Conservation (phyloP, 345 rosid species). For the Salix dunnii region DNA sequence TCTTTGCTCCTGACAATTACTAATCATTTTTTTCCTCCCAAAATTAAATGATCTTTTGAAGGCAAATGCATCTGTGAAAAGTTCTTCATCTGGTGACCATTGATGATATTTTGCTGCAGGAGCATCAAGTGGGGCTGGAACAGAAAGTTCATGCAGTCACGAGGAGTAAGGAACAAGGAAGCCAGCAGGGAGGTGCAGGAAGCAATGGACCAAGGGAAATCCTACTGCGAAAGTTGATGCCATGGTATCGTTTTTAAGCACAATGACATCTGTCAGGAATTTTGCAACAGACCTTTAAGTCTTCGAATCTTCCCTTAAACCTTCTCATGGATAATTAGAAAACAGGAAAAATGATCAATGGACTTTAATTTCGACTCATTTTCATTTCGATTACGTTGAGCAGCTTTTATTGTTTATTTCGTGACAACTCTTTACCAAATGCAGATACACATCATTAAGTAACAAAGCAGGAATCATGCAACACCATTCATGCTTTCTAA, state of each 20-base stretch:
- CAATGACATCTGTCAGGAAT: slow-evolving; percentile 15
- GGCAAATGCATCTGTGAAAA: neutral
- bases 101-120: slow-evolving; percentile 29
- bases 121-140: slow-evolving; percentile 75
- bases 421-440: neutral
- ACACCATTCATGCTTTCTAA: slow-evolving; percentile 43
- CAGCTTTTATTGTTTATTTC: neutral
- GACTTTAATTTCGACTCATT: neutral
- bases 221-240: slow-evolving; percentile 22
- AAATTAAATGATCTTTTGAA: neutral
- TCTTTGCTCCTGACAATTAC: slow-evolving; percentile 20
- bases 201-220: slow-evolving; percentile 17
- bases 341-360: neutral
- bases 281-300: slow-evolving; percentile 14
- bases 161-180: slow-evolving; percentile 12
- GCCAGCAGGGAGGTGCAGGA: slow-evolving; percentile 15
- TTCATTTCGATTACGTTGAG: neutral
- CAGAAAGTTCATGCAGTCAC: slow-evolving; percentile 39
- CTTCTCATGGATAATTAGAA: slow-evolving; percentile 21
- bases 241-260: slow-evolving; percentile 21
- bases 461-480: slow-evolving; percentile 63
- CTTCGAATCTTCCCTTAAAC: slow-evolving; percentile 18
- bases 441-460: slow-evolving; percentile 14
- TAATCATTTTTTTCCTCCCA: slow-evolving; percentile 29
- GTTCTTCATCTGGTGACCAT: neutral